A percentile compares a stretch with the other conserved stretches of the same genome.
Conservation (phyloP, 1,284 basidiomycete species). For the Trichosporon faecale region DNA sequence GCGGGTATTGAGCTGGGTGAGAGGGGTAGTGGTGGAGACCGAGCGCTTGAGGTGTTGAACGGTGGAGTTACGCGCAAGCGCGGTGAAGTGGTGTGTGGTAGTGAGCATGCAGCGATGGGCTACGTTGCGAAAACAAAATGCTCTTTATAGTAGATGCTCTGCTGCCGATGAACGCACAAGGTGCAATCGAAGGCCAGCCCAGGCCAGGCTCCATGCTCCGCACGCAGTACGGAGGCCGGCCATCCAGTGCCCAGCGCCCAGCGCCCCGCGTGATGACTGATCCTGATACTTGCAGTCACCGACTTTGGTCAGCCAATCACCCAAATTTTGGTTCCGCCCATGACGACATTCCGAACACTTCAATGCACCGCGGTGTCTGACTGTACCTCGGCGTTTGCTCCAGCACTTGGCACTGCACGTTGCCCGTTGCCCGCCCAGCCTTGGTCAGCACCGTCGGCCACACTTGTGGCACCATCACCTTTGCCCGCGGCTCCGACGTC, state of each 20-base stretch:
- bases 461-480: neutral
- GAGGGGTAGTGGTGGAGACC: neutral
- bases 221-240: neutral
- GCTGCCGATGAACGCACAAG: neutral
- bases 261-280: neutral
- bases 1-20: neutral
- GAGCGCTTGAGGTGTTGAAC: neutral
- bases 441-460: neutral
- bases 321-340: slow-evolving; percentile 1
- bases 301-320: neutral
- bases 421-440: too few relatives aligned
- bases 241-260: neutral
- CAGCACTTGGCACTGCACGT: neutral
- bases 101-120: slow-evolving; percentile 9
- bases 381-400: neutral
- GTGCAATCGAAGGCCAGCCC: neutral
- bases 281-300: neutral
- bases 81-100: neutral
- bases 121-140: slow-evolving; percentile 6
- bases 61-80: neutral
- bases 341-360: slow-evolving; percentile 3
- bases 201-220: neutral
- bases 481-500: neutral
- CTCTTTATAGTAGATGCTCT: neutral
- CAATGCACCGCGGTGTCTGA: neutral